These are phyloP conservation scores for Colletotrichum orbiculare DNA, from an alignment of 2,329 filamentous ascomycete genomes.

Conservation along the genomic window DNA sequence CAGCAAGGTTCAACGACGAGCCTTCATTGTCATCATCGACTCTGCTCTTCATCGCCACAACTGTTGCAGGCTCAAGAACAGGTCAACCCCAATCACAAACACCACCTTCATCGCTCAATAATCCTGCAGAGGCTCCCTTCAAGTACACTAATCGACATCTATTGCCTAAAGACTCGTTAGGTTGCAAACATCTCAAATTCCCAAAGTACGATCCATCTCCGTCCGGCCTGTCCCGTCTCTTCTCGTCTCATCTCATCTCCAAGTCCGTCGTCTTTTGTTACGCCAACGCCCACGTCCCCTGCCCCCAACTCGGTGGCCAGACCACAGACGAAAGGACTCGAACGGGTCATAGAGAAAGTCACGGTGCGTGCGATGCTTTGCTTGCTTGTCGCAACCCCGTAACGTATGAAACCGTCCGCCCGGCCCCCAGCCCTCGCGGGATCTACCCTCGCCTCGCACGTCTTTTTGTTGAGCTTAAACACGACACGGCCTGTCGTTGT, in stretches of 20 bases:
- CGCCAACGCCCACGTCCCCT: slow-evolving; percentile 25
- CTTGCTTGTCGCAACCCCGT: slow-evolving; percentile 30
- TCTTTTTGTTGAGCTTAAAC: slow-evolving; percentile 31
- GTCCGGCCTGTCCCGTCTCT: slow-evolving; percentile 26
- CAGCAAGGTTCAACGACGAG: slow-evolving; percentile 9
- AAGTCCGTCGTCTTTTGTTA: slow-evolving; percentile 24
- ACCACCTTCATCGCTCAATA: background rate
- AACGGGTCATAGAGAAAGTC: background rate
- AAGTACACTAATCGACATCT: background rate
- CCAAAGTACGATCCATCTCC: background rate
- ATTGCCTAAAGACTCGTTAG: background rate
- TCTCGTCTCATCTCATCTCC: slow-evolving; percentile 31
- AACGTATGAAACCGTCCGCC: slow-evolving; percentile 32
- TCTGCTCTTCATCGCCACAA: too few relatives aligned
- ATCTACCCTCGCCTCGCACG: slow-evolving; percentile 22
- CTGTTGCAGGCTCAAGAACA: too few relatives aligned
- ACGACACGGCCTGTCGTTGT: slow-evolving; percentile 2
- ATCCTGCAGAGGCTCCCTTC: background rate
- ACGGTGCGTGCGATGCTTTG: slow-evolving; percentile 31
- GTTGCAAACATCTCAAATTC: slow-evolving; percentile 1
- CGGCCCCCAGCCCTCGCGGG: slow-evolving; percentile 19
- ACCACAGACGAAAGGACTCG: background rate
- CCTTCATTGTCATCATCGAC: slow-evolving; percentile 11
- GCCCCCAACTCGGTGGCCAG: background rate
- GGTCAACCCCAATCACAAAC: too few relatives aligned